Base-by-base conservation (phyloP, 2,329 filamentous ascomycete species). In the Leptosphaerulina australis region DNA sequence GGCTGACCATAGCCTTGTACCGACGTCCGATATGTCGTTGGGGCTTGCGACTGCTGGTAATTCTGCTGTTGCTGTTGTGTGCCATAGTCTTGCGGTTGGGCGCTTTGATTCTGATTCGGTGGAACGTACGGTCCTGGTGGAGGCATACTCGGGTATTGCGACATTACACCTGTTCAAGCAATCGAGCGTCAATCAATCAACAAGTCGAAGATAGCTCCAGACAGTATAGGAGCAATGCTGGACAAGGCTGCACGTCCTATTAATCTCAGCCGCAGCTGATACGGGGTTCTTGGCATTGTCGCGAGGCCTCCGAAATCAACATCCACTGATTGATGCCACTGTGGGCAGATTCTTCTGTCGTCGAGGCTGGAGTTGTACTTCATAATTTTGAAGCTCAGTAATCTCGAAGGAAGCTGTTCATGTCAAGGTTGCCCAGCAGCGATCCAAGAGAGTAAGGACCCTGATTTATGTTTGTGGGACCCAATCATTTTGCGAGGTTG, bases 131-230 rank as follows among this genome's bases (percentile, higher is more conserved):
- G 37, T 38, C 66, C 66, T 15, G 65, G 60, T 2, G 66, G 60
- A 28, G 66, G 63, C 37, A 62, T 62, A 6, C 51, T 60, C n/a
- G 64, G 61, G 40, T 63, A 70, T 38, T 72, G 67, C 29, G 68
- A 69, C 69, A 72, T 72, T 22, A 17, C 48, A 17, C 33, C 28
- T 25, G 11, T 24, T 9, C 11, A 17, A 10, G 9, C 10, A 8
- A 17, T 14, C 25, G 14, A 5, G 20, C 9, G 5, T 14, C 17
- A 18, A 14, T 11, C 10, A 14, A 35, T 17, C 4, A 14, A 29
- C 6, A 10, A 11, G 10, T 7, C 12, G 14, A 30, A 4, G 40
- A 14, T 15, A 5, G 4, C 21, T 24, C 43, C 31, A 25, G 48
- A 20, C 25, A 12, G 15, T 46, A 31, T 2, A 26, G 33, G 31